phyloP scores from a whole-genome alignment of 2,329 filamentous ascomycete genomes.

The Diaporthe sp. region DNA sequence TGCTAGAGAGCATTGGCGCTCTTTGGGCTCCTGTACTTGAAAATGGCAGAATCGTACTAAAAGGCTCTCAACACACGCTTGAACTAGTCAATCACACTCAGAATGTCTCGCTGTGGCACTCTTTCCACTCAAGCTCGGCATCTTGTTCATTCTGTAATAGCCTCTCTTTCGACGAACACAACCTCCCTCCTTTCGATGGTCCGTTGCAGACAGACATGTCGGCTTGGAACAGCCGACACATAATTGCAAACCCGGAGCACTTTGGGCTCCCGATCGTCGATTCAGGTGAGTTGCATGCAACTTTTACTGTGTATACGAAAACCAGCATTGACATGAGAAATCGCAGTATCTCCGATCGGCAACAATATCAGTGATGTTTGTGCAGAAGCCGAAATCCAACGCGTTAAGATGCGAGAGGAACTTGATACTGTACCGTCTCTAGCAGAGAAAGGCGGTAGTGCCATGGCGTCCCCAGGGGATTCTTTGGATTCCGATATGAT shows the following conservation, averaged over 20 bases:
- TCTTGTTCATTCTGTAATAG: not conserved
- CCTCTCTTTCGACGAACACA: not conserved
- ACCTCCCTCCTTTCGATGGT: fast-evolving
- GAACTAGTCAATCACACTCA: not conserved
- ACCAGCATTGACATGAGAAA: not conserved
- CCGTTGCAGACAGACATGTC: too few species aligned
- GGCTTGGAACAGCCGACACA: not conserved
- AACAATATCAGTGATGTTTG: not conserved
- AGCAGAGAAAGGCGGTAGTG: not conserved
- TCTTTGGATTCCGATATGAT: not conserved
- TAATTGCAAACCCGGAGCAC: not conserved
- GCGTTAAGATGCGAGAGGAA: not conserved
- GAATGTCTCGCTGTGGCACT: not conserved
- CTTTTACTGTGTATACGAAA: not conserved
- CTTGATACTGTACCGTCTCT: not conserved
- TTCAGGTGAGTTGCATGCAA: not conserved
- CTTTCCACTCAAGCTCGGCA: not conserved
- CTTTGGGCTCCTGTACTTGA: not conserved
- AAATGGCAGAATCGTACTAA: not conserved
- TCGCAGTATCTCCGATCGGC: not conserved
- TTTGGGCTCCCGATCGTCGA: not conserved
- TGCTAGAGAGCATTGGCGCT: not conserved
- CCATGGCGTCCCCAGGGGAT: not conserved
- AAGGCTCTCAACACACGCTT: not conserved
- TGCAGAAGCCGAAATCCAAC: not conserved